Base-by-base conservation (phyloP, 2,329 filamentous ascomycete genomes). In the Chaetomium globosum region DNA sequence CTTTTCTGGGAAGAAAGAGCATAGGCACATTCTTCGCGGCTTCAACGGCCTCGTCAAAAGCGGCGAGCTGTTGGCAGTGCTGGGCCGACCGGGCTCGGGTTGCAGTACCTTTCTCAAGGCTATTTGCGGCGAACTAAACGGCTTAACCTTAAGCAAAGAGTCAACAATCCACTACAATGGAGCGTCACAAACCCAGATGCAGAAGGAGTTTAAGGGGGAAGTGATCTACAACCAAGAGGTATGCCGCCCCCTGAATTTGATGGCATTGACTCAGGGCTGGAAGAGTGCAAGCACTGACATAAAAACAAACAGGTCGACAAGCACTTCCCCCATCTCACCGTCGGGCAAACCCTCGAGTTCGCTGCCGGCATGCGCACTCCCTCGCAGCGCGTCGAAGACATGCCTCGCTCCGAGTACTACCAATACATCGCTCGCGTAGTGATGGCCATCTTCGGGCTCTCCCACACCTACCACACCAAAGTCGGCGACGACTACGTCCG, bases 271-370 rank as follows among this genome's bases (percentile, higher is more conserved):
- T 21, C 12, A 3, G 1, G 21, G n/a, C n/a, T n/a, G n/a, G n/a
- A n/a, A n/a, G n/a, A n/a, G 6, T 28, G 6, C 33, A 19, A 53
- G 4, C 8, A 19, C 30, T 52, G 39, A 59, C 26, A 23, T 5
- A 9, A 13, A 56, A 26, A 26, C 26, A 26, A 26, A n/a, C 46
- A 68, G 48, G 82, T 83, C 31, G 89, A 92, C 73, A 82, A 89
- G 31, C 90, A 93, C 73, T 93, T 92, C 68, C 87, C 90, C 0
- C 88, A 90, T n/a, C 78, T 95, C 26, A 91, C 88, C 0, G 89
- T 93, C 12, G 86, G 88, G 1, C 83, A 92, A 69, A 94, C 90
- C 0, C 80, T 94, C 0, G 82, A 86, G 59, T 93, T 93, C 73
- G 91, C 91, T 0, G 82, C 90, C 1, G 84, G 87, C 59, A 86